Evolutionary conservation across 768 basidiomycete genomes (phyloP).

Genomic region (Panaeolus cyanescens): DNA sequence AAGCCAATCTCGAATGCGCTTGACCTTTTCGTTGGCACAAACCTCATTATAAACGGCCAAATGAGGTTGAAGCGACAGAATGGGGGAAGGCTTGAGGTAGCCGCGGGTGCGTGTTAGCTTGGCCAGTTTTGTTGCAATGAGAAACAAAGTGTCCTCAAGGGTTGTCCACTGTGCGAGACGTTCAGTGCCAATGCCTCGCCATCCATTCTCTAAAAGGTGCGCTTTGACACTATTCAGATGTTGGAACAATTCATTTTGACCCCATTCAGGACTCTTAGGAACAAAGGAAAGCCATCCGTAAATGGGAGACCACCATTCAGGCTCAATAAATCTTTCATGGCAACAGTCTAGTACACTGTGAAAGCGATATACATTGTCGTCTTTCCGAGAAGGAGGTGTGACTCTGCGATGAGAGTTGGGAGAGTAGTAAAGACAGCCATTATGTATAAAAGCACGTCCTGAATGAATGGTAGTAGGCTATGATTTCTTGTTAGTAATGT

Average conservation of each 20-base stretch:
- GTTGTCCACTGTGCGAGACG: background rate
- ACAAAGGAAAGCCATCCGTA: background rate
- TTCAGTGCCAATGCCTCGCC: background rate
- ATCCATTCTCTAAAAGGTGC: background rate
- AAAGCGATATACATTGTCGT: background rate
- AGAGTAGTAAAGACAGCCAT: constrained; percentile 2
- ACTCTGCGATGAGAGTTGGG: background rate
- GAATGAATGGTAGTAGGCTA: too few relatives aligned
- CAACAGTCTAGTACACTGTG: background rate
- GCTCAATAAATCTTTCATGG: background rate
- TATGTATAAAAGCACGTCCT: constrained; percentile 4
- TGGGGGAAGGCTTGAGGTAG: background rate
- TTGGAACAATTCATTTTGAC: background rate
- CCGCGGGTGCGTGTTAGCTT: background rate
- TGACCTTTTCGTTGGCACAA: background rate
- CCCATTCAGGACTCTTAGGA: background rate
- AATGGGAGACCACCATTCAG: background rate
- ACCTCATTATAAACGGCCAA: background rate
- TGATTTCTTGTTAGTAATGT: too few relatives aligned
- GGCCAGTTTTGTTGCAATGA: background rate
- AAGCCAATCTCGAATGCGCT: constrained; percentile 8
- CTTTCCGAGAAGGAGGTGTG: background rate
- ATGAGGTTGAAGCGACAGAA: background rate
- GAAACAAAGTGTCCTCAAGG: background rate
- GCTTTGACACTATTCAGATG: background rate